Conservation (phyloP, 768 basidiomycete species). For the Mycena maculata region DNA sequence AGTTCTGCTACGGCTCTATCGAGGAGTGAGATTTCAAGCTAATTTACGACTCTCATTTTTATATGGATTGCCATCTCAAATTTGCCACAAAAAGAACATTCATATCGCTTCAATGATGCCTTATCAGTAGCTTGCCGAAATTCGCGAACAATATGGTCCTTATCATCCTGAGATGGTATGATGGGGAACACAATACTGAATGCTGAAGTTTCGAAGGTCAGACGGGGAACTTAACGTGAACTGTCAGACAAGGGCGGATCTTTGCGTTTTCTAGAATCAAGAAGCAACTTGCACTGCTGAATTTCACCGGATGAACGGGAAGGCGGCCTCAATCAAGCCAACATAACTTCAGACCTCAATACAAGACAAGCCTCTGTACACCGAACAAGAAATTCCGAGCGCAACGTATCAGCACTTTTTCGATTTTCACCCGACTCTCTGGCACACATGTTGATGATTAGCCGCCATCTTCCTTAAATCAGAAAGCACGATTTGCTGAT, state of each 20-base stretch:
- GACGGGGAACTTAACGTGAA: neutral
- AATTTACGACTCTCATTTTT: neutral
- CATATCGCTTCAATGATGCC: neutral
- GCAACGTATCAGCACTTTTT: neutral
- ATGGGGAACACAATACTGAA: neutral
- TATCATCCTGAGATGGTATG: constrained; percentile 18
- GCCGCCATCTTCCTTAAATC: constrained; percentile 1
- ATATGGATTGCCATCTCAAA: neutral
- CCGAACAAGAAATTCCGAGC: neutral
- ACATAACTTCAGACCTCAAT: constrained; percentile 9
- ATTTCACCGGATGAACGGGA: neutral
- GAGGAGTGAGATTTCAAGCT: constrained; percentile 31
- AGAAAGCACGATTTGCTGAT: neutral
- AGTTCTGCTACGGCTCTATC: constrained; percentile 21
- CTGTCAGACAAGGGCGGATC: neutral
- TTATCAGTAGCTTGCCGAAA: constrained; percentile 5
- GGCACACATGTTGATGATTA: neutral
- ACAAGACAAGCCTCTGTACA: constrained; percentile 18
- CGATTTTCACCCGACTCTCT: neutral
- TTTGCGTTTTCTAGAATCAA: constrained; percentile 1
- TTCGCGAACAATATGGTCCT: constrained; percentile 19
- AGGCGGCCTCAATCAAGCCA: neutral
- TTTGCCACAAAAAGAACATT: constrained; percentile 31
- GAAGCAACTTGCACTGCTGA: neutral
- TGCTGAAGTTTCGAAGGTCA: neutral